Evolutionary conservation across 164 flowering plant genomes (phyloP).

Genomic region (Nelumbo lutea): DNA sequence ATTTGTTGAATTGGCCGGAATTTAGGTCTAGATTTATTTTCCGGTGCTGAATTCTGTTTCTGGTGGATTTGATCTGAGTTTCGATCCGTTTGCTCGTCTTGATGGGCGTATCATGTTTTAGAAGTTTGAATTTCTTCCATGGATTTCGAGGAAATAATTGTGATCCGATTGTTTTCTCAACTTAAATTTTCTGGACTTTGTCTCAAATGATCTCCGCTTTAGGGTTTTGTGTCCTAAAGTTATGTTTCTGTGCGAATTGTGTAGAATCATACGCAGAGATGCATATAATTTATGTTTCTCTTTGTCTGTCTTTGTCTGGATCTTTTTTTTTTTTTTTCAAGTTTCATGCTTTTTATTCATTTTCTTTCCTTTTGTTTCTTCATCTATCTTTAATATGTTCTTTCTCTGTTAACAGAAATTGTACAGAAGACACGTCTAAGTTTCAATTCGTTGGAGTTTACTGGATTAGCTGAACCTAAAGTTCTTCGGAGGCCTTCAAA

Average conservation of each 20-base stretch:
- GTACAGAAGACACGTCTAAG: background rate
- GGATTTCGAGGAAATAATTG: conserved; percentile 7
- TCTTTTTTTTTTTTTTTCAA: background rate
- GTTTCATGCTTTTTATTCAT: background rate
- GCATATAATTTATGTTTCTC: background rate
- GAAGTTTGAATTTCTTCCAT: background rate
- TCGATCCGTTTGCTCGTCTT: background rate
- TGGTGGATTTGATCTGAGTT: conserved; percentile 12
- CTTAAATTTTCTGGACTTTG: background rate
- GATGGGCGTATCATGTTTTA: background rate
- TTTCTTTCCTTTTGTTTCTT: background rate
- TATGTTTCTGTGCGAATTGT: background rate
- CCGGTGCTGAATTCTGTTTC: background rate
- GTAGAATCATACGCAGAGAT: background rate
- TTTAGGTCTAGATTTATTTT: background rate
- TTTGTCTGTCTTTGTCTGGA: no score
- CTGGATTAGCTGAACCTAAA: background rate
- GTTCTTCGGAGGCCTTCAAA: background rate
- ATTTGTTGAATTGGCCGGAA: conserved; percentile 1
- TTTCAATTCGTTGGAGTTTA: background rate
- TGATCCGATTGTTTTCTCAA: conserved; percentile 12
- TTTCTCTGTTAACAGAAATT: background rate
- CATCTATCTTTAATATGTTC: background rate
- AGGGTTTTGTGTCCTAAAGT: conserved; percentile 3
- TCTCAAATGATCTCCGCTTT: conserved; percentile 1